Evolutionary conservation across 2,329 filamentous ascomycete genomes (phyloP).

Genomic region (Paecilomyces fulvus): DNA sequence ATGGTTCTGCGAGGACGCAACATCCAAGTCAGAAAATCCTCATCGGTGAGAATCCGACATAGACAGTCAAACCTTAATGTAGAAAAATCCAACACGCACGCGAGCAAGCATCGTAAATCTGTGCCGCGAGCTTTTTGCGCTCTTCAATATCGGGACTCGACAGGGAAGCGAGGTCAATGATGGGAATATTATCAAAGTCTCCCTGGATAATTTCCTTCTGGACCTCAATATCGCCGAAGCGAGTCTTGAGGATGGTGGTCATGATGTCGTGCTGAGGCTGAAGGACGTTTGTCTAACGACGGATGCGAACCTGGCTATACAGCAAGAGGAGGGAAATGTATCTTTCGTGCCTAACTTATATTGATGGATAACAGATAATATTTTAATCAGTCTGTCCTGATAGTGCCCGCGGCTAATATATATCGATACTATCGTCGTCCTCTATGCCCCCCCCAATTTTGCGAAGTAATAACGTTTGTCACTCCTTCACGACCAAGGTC

Average conservation of each 20-base stretch:
- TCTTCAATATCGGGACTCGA: slow-evolving; percentile 23
- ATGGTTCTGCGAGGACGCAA: slow-evolving; percentile 30
- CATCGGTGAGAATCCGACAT: background rate
- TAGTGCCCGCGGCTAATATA: too few species aligned
- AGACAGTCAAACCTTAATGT: slow-evolving; percentile 28
- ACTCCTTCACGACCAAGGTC: background rate
- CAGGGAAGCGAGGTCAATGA: slow-evolving; percentile 44
- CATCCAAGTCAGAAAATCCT: background rate
- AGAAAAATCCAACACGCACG: slow-evolving; percentile 50
- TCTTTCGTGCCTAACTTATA: too few species aligned
- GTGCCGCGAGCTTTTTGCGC: slow-evolving; percentile 32
- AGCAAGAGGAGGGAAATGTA: background rate
- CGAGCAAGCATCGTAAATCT: slow-evolving; percentile 40
- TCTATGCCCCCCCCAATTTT: background rate
- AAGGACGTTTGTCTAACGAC: slow-evolving; percentile 4
- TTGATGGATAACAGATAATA: too few species aligned
- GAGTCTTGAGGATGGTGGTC: background rate
- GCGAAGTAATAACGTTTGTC: background rate
- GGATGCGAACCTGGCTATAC: background rate
- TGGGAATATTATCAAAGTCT: slow-evolving; percentile 39
- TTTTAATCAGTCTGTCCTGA: too few species aligned
- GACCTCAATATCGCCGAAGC: background rate
- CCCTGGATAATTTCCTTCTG: background rate
- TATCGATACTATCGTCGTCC: too few species aligned
- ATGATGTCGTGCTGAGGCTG: slow-evolving; percentile 14